Base-by-base conservation (phyloP, 495 filamentous ascomycete species). In the Penicillium roqueforti region DNA sequence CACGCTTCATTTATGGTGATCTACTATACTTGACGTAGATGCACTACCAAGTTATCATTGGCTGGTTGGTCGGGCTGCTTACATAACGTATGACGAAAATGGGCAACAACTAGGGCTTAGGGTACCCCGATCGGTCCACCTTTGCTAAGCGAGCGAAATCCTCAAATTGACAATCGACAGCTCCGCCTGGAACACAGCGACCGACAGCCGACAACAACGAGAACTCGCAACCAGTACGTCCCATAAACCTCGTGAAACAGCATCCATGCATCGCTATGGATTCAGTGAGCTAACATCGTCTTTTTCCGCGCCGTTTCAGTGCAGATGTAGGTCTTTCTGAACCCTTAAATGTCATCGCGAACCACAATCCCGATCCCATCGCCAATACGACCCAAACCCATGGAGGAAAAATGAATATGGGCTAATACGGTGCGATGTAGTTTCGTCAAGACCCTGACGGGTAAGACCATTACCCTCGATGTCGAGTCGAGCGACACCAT, bases 401-500 rank as follows among this genome's bases (percentile, higher is more conserved):
- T 28, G 52, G 40, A 59, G 50, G 25, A 56, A 32, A 31, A 41
- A n/a, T 42, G 61, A 53, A 49, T 18, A 18, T 59, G 58, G 52
- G 68, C 76, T 78, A 69, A 80, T 70, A 51, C 55, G 58, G 60
- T 56, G 65, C 56, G 54, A 53, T 55, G 67, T 65, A 95, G 89
- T 84, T 95, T 93, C 87, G 89, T 93, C 81, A 92, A 93, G 82
- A 92, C 89, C 81, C 86, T 93, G 64, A 93, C 91, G 80, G 91
- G 93, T 80, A 97, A 97, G 87, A 98, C 93, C 78, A 98, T 97
- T 85, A 97, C 93, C 78, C 89, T 98, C 70, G 93, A 98, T 84
- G 92, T 96, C 75, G 92, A 97, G 84, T 95, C 90, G 73, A 88
- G 84, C 71, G 92, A 97, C 80, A 97, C 93, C 60, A 97, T 98